Evolutionary conservation across 2,329 filamentous ascomycete genomes (phyloP).

Genomic region (Beauveria sp.): DNA sequence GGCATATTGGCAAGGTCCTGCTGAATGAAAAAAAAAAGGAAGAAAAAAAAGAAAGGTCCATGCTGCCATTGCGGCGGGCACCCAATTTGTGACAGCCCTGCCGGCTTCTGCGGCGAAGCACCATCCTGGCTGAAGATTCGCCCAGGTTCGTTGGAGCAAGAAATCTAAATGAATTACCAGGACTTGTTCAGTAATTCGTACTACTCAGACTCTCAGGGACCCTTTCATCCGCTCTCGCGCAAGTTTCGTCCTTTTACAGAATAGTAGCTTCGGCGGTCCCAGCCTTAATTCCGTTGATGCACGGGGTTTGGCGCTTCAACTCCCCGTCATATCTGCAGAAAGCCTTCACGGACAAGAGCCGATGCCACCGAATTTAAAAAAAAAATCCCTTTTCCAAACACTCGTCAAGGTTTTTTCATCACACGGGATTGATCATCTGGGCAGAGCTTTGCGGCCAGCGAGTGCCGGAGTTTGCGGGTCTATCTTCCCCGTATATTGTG

Average conservation of each 20-base stretch:
- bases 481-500: background rate
- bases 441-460: background rate
- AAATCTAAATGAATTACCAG: background rate
- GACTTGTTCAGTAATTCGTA: too few species aligned
- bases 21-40: background rate
- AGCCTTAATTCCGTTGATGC: background rate
- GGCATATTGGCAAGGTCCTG: background rate
- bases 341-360: background rate
- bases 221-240: background rate
- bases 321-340: background rate
- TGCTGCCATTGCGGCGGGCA: background rate
- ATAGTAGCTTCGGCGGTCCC: background rate
- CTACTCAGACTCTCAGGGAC: background rate
- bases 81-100: background rate
- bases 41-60: background rate
- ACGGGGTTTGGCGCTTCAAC: background rate
- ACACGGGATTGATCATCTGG: background rate
- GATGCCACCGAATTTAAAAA: background rate
- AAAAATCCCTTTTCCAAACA: background rate
- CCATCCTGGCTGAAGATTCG: slow-evolving; percentile 6
- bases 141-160: background rate
- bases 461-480: slow-evolving; percentile 2
- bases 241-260: background rate
- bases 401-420: background rate
- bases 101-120: background rate